Evolutionary conservation across 495 filamentous ascomycete species (phyloP), one percentile per base, ranked within the genome.

Genomic region (Venustampulla echinocandica): DNA sequence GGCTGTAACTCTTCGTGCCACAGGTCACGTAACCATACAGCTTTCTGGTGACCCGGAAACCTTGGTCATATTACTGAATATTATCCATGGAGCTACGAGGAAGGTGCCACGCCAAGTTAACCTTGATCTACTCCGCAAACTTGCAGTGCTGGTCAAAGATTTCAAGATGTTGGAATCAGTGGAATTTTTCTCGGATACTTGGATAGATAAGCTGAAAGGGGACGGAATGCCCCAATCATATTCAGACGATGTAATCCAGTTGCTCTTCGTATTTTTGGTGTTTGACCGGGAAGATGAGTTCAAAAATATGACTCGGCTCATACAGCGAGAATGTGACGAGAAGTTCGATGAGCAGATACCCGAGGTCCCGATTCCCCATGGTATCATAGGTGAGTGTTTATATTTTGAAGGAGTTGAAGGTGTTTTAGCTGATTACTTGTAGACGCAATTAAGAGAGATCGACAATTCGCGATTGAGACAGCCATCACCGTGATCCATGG

Each of bases 91-190:
- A 23, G n/a, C 9, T 10, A 50, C 11, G 18, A 22, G 45, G 18
- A 44, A 53, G 20, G 43, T 55, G 10, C 52, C 52, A 17, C 46
- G 47, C 30, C 35, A 46, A 32, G 23, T 55, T 23, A 38, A 7
- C 18, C 18, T 55, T 1, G 18, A 38, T 22, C 6, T 23, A 17
- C 23, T 55, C 1, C 32, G 15, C 23, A 46, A 23, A 10, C 19
- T 55, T n/a, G 42, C 52, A 9, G 30, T 38, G 7, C n/a, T 51
- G 19, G 47, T 51, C 11, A 35, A 34, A 33, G 32, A 40, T 1
- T 55, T 30, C 19, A 14, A 20, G 14, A 17, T 55, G 13, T 23
- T 43, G 1, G 46, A 42, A 10, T 13, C 35, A 15, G 37, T 51
- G 23, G 23, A 44, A 18, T 37, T 42, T 10, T 46, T 51, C 20